A percentile compares a stretch with the other conserved stretches of the same genome.
phyloP scores from a whole-genome alignment of 768 basidiomycete genomes.

The Crucibulum laeve region DNA sequence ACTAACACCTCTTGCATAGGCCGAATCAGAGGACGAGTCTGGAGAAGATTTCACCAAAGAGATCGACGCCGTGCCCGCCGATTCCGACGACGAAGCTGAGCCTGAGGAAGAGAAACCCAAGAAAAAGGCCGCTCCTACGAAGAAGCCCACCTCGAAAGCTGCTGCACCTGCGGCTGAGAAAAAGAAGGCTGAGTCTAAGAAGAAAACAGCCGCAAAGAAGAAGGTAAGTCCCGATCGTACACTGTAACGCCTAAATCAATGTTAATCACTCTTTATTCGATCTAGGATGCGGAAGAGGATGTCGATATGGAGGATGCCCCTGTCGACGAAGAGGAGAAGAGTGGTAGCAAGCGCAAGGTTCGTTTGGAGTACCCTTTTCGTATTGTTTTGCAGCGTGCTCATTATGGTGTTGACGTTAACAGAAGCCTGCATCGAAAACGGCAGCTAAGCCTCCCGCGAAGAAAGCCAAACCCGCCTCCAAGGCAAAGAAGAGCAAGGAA shows the following conservation, averaged over 20 bases:
- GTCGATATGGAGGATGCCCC: slow-evolving; percentile 33
- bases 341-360: slow-evolving; percentile 73
- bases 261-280: slow-evolving; percentile 16
- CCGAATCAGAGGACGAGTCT: slow-evolving; percentile 30
- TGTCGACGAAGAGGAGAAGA: slow-evolving; percentile 41
- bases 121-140: slow-evolving; percentile 42
- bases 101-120: slow-evolving; percentile 40
- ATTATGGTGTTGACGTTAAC: neutral
- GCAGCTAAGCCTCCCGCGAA: slow-evolving; percentile 43
- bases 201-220: slow-evolving; percentile 24
- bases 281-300: slow-evolving; percentile 30
- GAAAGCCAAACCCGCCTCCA: slow-evolving; percentile 37
- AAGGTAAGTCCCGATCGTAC: slow-evolving; percentile 10
- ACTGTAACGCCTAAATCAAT: slow-evolving; percentile 14
- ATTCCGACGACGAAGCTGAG: slow-evolving; percentile 32
- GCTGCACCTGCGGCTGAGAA: slow-evolving; percentile 5
- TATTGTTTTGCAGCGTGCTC: slow-evolving; percentile 3
- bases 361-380: slow-evolving; percentile 6
- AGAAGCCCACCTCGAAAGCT: too few species aligned
- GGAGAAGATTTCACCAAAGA: slow-evolving; percentile 43
- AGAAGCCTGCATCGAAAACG: slow-evolving; percentile 39
- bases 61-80: slow-evolving; percentile 28
- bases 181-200: slow-evolving; percentile 8
- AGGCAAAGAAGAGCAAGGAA: slow-evolving; percentile 47
- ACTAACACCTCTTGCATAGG: slow-evolving; percentile 10